Conservation (phyloP, 2,329 filamentous ascomycete species). For the Raffaelea deltoideospora region DNA sequence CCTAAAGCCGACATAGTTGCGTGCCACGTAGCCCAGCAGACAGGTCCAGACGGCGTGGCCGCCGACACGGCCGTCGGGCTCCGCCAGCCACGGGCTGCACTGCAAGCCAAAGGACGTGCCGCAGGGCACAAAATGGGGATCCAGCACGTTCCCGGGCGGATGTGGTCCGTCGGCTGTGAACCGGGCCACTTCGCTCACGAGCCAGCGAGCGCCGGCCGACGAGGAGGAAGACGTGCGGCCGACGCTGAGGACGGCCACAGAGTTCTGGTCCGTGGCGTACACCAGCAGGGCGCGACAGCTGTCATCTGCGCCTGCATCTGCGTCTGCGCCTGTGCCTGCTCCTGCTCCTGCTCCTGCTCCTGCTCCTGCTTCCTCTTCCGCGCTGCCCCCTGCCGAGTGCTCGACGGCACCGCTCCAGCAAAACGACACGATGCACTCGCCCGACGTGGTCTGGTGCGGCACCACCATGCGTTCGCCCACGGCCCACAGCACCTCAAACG, state of each 20-base stretch:
- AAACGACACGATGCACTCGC: constrained; percentile 34
- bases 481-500: constrained; percentile 41
- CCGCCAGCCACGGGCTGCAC: constrained; percentile 38
- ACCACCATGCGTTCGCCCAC: constrained; percentile 35
- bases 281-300: constrained; percentile 26
- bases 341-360: neutral
- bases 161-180: constrained; percentile 33
- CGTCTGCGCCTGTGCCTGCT: neutral
- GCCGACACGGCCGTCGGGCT: constrained; percentile 14
- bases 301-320: neutral
- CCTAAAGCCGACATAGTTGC: constrained; percentile 40
- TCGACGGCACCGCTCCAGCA: constrained; percentile 30
- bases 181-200: constrained; percentile 32
- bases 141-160: constrained; percentile 18
- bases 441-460: constrained; percentile 23
- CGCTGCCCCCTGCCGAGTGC: too few species aligned
- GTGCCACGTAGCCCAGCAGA: constrained; percentile 33
- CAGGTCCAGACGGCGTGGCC: constrained; percentile 13
- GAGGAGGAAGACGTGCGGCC: constrained; percentile 10
- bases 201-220: constrained; percentile 23
- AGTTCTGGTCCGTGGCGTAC: constrained; percentile 33
- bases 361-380: too few species aligned
- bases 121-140: constrained; percentile 33
- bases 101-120: constrained; percentile 34
- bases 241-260: constrained; percentile 35